Evolutionary conservation across 169 alveolate species (phyloP), one percentile per base, ranked within the genome.

Genomic region (Miamiensis avidus): DNA sequence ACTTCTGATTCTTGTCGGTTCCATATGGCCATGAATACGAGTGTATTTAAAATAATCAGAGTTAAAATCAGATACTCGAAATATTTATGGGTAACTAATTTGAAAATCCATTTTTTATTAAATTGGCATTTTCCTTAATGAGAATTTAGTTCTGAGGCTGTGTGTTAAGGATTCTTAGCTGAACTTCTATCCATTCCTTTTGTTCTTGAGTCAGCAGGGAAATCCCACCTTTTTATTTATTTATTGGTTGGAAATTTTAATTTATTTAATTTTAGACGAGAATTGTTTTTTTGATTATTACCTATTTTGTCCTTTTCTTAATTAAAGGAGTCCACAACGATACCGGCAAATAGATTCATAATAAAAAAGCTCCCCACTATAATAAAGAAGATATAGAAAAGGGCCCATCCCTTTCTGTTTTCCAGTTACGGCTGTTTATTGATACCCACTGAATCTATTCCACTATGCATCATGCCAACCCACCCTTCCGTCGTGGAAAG

Each of bases 311-410:
- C 91, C 78, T 81, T 91, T 49, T 89, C 89, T 29, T 74, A 75
- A 34, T 86, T 64, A 83, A 83, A 64, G 1, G 85, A 73, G 26
- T 91, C 94, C 30, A 92, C 94, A 65, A 94, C 92, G 29, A 94
- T 97, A 27, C 97, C 97, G 31, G 94, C 91, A 85, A 95, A 96
- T 78, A 96, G 75, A 83, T 95, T 96, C 81, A 95, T 89, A 81
- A 96, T 87, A 91, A 94, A 95, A 89, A 96, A 96, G 0, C 94
- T 87, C 15, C 95, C 88, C 20, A 94, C 84, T 65, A 95, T 92
- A 27, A 95, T 91, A 89, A 94, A 95, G 32, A 89, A 82, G 26
- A 95, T 92, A 84, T 91, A 95, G 31, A 85, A 89, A 31, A 95
- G 72, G 34, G 94, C 89, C 64, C 90, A 88, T n/a, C 75, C 79